phyloP scores from a whole-genome alignment of 2,329 filamentous ascomycete genomes.

The Colletotrichum simmondsii region DNA sequence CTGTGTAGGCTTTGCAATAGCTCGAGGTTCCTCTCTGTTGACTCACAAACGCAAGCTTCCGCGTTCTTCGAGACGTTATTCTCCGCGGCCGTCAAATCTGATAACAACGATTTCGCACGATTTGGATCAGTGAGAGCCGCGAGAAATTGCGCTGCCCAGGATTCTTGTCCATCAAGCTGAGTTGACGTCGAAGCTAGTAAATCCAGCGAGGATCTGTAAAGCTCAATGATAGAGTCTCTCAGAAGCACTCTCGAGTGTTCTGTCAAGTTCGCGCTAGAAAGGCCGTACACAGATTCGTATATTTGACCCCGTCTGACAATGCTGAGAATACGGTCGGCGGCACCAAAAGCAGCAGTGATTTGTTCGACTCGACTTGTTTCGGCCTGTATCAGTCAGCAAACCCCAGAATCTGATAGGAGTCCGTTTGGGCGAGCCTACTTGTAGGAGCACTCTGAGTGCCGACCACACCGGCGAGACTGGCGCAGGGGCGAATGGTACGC shows the following conservation, averaged over 20 bases:
- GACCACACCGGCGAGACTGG: background rate
- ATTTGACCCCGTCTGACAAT: background rate
- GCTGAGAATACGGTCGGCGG: background rate
- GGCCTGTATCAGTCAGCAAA: background rate
- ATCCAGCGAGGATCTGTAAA: background rate
- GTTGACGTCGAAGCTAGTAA: background rate
- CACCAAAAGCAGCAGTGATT: background rate
- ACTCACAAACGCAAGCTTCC: background rate
- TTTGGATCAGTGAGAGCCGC: fast-evolving
- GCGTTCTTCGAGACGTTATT: background rate
- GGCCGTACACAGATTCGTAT: background rate
- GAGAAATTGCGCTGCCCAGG: background rate
- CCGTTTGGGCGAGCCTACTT: background rate
- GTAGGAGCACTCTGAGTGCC: background rate
- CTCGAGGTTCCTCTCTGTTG: background rate
- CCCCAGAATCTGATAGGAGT: background rate
- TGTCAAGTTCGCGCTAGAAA: background rate
- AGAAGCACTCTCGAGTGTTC: background rate
- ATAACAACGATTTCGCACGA: fast-evolving
- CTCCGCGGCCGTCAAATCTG: background rate
- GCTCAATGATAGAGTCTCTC: background rate
- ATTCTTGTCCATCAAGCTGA: fast-evolving
- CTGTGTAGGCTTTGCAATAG: background rate
- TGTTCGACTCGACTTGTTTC: background rate
- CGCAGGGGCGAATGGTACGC: background rate